phyloP scores from a whole-genome alignment of 2,329 filamentous ascomycete species.

The Aspergillus carbonarius region DNA sequence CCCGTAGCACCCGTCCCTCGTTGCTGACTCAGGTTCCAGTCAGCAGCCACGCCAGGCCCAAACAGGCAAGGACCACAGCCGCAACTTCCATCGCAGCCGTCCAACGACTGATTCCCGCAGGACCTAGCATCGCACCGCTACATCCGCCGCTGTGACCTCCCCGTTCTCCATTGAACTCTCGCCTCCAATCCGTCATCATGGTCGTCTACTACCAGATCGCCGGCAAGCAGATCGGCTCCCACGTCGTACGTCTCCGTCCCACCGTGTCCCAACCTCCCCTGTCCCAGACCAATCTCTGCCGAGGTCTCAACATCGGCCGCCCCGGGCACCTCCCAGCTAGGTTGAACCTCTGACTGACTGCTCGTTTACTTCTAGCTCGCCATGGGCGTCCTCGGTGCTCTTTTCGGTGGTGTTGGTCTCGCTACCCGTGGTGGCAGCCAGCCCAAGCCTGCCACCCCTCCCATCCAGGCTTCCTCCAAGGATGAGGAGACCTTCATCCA shows the following conservation, averaged over 20 bases:
- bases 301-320: neutral
- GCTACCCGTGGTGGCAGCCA: slow-evolving; percentile 47
- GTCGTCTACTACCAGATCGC: slow-evolving; percentile 53
- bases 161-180: slow-evolving; percentile 12
- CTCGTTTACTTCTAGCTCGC: slow-evolving; percentile 51
- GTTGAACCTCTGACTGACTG: slow-evolving; percentile 14
- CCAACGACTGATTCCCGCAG: slow-evolving; percentile 18
- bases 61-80: slow-evolving; percentile 11
- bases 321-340: slow-evolving; percentile 1
- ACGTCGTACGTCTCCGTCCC: slow-evolving; percentile 45
- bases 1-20: neutral
- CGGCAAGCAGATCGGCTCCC: slow-evolving; percentile 54
- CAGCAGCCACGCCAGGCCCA: slow-evolving; percentile 4
- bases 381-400: slow-evolving; percentile 56
- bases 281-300: slow-evolving; percentile 4
- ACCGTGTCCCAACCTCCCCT: slow-evolving; percentile 22
- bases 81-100: slow-evolving; percentile 21
- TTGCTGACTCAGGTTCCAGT: slow-evolving; percentile 3
- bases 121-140: slow-evolving; percentile 31
- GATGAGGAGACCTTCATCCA: slow-evolving; percentile 69
- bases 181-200: slow-evolving; percentile 43
- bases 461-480: slow-evolving; percentile 64
- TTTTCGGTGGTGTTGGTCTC: slow-evolving; percentile 49
- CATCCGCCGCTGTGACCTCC: slow-evolving; percentile 15
- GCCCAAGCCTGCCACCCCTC: slow-evolving; percentile 51